Evolutionary conservation across 768 basidiomycete species (phyloP).

Genomic region (Tubosaeta sp.): DNA sequence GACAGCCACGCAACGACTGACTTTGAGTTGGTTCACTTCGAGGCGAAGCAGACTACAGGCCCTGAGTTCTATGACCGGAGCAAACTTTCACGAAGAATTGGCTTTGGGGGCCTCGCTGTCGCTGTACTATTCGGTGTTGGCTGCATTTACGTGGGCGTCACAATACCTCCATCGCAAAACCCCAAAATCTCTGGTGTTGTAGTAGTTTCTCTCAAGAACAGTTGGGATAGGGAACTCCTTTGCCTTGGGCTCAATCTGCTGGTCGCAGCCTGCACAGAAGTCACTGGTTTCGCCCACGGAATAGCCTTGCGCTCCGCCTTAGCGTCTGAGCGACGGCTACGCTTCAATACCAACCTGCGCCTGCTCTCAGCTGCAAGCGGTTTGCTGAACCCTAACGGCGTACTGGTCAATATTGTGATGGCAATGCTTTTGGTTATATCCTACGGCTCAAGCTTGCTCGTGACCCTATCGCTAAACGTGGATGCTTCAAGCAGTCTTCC

Average conservation of each 20-base stretch:
- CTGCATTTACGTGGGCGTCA: slow-evolving; percentile 22
- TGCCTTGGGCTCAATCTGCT: slow-evolving; percentile 22
- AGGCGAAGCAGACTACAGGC: slow-evolving; percentile 19
- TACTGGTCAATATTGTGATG: slow-evolving; percentile 19
- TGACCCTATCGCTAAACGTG: slow-evolving; percentile 14
- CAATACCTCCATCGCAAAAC: slow-evolving; percentile 16
- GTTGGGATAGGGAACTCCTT: slow-evolving; percentile 18
- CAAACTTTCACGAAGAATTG: slow-evolving; percentile 16
- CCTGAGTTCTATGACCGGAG: slow-evolving; percentile 28
- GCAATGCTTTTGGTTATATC: slow-evolving; percentile 27
- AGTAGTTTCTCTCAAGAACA: slow-evolving; percentile 11
- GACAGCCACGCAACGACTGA: slow-evolving; percentile 9
- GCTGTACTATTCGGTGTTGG: slow-evolving; percentile 17
- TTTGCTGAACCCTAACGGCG: slow-evolving; percentile 21
- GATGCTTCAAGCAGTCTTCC: slow-evolving; percentile 9
- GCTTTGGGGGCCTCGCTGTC: slow-evolving; percentile 23
- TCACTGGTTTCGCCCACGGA: slow-evolving; percentile 25
- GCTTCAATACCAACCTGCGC: slow-evolving; percentile 6
- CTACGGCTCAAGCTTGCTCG: slow-evolving; percentile 27
- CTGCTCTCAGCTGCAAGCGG: slow-evolving; percentile 21
- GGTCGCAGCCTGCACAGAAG: slow-evolving; percentile 26
- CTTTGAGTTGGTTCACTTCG: slow-evolving; percentile 20
- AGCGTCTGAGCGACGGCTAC: slow-evolving; percentile 19
- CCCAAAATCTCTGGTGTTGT: slow-evolving; percentile 19
- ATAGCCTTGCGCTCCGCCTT: slow-evolving; percentile 26